phyloP scores from a whole-genome alignment of 768 basidiomycete species.

The Boletus edulis region DNA sequence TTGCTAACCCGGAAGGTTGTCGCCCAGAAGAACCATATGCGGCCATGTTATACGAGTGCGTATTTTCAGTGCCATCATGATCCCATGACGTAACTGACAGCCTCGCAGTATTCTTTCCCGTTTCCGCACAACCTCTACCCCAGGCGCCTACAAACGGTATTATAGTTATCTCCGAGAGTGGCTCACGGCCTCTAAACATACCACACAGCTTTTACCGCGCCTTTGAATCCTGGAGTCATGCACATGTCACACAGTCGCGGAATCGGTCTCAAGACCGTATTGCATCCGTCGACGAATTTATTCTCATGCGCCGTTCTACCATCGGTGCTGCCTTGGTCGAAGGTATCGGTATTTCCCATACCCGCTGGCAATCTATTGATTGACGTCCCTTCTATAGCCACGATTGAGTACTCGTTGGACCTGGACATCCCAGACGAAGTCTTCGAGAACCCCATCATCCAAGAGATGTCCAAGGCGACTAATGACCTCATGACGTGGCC shows the following conservation, averaged over 20 bases:
- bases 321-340: constrained; percentile 39
- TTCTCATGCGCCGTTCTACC: constrained; percentile 36
- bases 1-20: constrained; percentile 25
- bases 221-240: constrained; percentile 34
- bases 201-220: constrained; percentile 32
- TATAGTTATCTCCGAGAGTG: background rate
- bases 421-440: constrained; percentile 36
- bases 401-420: constrained; percentile 38
- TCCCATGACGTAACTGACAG: constrained; percentile 12
- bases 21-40: constrained; percentile 36
- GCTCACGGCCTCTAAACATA: constrained; percentile 1
- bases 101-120: constrained; percentile 29
- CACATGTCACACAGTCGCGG: constrained; percentile 35
- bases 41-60: constrained; percentile 39
- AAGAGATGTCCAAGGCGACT: constrained; percentile 39
- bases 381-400: constrained; percentile 21
- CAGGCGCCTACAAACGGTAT: constrained; percentile 35
- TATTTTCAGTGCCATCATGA: constrained; percentile 1
- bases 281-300: constrained; percentile 37
- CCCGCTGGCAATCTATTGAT: background rate
- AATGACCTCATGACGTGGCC: constrained; percentile 42
- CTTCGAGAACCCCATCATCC: constrained; percentile 33
- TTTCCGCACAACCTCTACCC: constrained; percentile 36
- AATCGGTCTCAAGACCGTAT: constrained; percentile 36
- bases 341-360: constrained; percentile 22